A percentile compares a stretch with the other conserved stretches of the same genome.
These are phyloP conservation scores for Fusarium sp. DNA, from an alignment of 2,329 filamentous ascomycete species.

Conservation along the genomic window DNA sequence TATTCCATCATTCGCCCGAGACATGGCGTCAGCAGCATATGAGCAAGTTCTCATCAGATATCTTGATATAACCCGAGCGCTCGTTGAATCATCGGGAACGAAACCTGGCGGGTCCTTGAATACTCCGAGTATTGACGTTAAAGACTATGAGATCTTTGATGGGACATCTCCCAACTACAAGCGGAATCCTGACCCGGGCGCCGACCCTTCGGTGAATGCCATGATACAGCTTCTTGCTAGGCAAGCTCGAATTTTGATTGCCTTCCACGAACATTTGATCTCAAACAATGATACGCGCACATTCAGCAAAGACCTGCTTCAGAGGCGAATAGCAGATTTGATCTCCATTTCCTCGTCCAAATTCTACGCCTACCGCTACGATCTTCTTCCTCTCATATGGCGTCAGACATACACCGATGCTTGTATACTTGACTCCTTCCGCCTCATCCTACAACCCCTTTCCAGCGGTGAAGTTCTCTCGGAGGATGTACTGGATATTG, in stretches of 20 bases:
- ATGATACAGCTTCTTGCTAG: constrained; percentile 48
- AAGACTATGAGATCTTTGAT: neutral
- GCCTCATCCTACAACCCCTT: constrained; percentile 48
- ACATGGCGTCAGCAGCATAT: constrained; percentile 41
- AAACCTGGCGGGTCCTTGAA: neutral
- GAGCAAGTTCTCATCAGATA: constrained; percentile 46
- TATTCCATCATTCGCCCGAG: neutral
- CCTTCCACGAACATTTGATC: constrained; percentile 39
- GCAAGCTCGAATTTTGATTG: constrained; percentile 48
- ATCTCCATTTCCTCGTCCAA: constrained; percentile 72
- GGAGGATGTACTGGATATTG: constrained; percentile 60
- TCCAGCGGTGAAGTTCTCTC: constrained; percentile 10
- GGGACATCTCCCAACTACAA: neutral
- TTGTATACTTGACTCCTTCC: constrained; percentile 71
- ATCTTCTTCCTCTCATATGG: constrained; percentile 76
- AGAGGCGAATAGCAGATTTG: constrained; percentile 67
- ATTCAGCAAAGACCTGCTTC: constrained; percentile 49
- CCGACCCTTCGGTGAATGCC: constrained; percentile 39
- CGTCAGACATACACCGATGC: constrained; percentile 78
- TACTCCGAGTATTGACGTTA: neutral
- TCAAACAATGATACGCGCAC: neutral
- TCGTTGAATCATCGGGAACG: constrained; percentile 14
- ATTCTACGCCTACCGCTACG: constrained; percentile 78
- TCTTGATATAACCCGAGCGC: constrained; percentile 39
- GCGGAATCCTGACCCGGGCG: neutral